Percentiles rank a stretch among this genome's conserved stretches.
Conservation (phyloP, 2,329 filamentous ascomycete species). For the Talaromyces amestolkiae region DNA sequence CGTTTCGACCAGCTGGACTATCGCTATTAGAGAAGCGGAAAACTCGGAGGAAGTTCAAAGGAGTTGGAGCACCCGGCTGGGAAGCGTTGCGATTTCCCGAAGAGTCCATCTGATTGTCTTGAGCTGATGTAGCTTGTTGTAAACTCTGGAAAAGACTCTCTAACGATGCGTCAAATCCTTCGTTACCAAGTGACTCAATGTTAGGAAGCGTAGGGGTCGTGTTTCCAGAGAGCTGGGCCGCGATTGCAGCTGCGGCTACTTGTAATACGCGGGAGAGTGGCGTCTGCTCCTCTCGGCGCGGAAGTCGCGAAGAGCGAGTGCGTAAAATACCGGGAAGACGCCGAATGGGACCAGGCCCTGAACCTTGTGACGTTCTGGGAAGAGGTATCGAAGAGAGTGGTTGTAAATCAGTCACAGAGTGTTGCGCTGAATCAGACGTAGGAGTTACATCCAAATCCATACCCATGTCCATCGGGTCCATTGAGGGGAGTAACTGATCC, state of each 20-base stretch:
- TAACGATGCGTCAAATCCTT: conserved; percentile 60
- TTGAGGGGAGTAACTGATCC: conserved; percentile 35
- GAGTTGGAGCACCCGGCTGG: conserved; percentile 48
- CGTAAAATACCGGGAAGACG: conserved; percentile 47
- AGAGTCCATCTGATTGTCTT: conserved; percentile 42
- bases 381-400: conserved; percentile 6
- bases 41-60: conserved; percentile 67
- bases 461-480: conserved; percentile 40
- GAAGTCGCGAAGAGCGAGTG: conserved; percentile 53
- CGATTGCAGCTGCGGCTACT: conserved; percentile 62
- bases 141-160: conserved; percentile 63
- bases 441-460: conserved; percentile 42
- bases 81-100: conserved; percentile 37
- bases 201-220: conserved; percentile 56
- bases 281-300: conserved; percentile 60
- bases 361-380: conserved; percentile 29
- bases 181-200: conserved; percentile 53
- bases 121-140: conserved; percentile 60
- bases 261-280: conserved; percentile 62
- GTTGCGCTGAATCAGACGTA: conserved; percentile 45
- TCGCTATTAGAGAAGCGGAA: conserved; percentile 63
- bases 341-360: conserved; percentile 34
- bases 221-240: conserved; percentile 63
- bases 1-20: conserved; percentile 28
- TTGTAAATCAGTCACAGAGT: conserved; percentile 30